phyloP scores from a whole-genome alignment of 116 monocot genomes.

The Iris pallida region DNA sequence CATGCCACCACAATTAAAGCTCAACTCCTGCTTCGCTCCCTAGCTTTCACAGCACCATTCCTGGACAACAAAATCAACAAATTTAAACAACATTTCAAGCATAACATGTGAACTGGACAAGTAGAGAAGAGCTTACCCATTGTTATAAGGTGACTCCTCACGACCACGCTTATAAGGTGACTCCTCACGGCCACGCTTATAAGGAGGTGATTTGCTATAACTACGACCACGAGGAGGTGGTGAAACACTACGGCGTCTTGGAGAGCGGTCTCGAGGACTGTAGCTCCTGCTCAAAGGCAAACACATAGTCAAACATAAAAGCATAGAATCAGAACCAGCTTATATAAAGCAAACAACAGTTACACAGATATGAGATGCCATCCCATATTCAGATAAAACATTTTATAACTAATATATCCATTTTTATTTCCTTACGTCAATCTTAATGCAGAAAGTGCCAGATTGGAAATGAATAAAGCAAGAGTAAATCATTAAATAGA shows the following conservation, averaged over 20 bases:
- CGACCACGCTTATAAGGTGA: constrained; percentile 50
- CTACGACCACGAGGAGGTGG: constrained; percentile 44
- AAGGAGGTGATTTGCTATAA: constrained; percentile 70
- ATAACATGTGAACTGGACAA: neutral
- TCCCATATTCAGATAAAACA: no score
- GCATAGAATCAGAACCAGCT: neutral
- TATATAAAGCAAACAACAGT: no score
- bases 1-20: neutral
- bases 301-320: neutral
- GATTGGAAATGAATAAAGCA: no score
- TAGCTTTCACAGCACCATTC: constrained; percentile 25
- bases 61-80: constrained; percentile 15
- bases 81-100: neutral
- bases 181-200: constrained; percentile 42
- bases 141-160: constrained; percentile 55
- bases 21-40: constrained; percentile 54
- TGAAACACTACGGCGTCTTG: constrained; percentile 30
- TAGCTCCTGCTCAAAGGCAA: constrained; percentile 37
- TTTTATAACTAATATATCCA: no score
- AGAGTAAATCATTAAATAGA: no score
- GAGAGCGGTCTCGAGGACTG: constrained; percentile 57
- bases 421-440: no score
- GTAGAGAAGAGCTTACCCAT: constrained; percentile 38
- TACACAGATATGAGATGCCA: no score
- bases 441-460: no score